Base-by-base conservation (phyloP, 2,329 filamentous ascomycete genomes). In the Pezicula rhizophila region DNA sequence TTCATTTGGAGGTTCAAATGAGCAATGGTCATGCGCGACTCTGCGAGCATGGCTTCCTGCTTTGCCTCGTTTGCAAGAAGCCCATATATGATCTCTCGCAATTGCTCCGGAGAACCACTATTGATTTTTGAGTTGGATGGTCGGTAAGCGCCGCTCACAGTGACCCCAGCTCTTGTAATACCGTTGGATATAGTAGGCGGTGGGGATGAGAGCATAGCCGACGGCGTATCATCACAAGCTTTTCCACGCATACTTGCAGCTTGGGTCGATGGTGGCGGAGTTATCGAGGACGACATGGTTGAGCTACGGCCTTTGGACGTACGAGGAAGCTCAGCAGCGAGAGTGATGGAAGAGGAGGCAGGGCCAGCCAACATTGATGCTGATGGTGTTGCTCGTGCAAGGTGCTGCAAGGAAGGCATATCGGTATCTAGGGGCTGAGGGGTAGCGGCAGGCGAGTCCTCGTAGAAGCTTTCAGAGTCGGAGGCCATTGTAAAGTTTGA, bases 1-100 rank as follows among this genome's bases (percentile, higher is more conserved):
- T 85, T 90, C 63, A 91, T 87, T 66, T 96, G 92, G 47, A 97
- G 73, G 69, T 93, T 95, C 71, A 93, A 86, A 65, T 96, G 91
- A 28, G 91, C 87, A 14, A 87, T 84, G 51, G 91, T 87, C 73
- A 90, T 91, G 61, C 93, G 88, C 48, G 80, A 76, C 56, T 86
- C 82, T 53, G 77, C 73, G n/a, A 82, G 65, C 26, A 49, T 46
- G 28, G 53, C 52, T n/a, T 60, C 57, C 43, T 84, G 68, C 58
- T 73, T 76, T 41, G 75, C 72, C 52, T 82, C 76, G 56, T 84
- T 77, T 18, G 72, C 73, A 38, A 83, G 67, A 53, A 72, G 75
- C 3, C 68, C 67, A 51, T 78, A 71, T 43, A 84, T 64, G 75
- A 82, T 78, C 47, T 66, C 66, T 12, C 77, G 74, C 28, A 85